These are phyloP conservation scores for Yamagishiella unicocca DNA, from an alignment of 139 green algal species.

Conservation along the genomic window DNA sequence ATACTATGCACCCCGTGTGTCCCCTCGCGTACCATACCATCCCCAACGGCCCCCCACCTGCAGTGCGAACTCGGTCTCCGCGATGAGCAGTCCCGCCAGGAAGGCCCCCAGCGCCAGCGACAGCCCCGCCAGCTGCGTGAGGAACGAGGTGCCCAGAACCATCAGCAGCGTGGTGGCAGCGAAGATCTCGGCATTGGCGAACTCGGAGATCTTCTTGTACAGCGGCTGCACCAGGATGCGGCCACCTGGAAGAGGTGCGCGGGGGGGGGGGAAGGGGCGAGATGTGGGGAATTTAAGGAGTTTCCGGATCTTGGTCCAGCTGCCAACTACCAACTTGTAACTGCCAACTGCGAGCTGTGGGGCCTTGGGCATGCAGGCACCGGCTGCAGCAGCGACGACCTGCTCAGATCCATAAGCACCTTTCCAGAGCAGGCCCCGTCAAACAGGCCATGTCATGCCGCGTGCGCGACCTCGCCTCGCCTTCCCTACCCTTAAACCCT, in stretches of 20 bases:
- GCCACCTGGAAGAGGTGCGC: slow-evolving; percentile 41
- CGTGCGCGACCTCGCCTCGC: neutral
- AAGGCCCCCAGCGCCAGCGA: slow-evolving; percentile 97
- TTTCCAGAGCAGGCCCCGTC: too few species aligned
- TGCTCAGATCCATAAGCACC: too few species aligned
- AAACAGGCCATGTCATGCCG: too few species aligned
- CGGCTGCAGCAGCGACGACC: too few species aligned
- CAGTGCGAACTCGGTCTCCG: slow-evolving; percentile 98
- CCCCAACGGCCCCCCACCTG: slow-evolving; percentile 89
- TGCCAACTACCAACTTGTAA: too few species aligned
- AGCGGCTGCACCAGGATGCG: slow-evolving; percentile 79
- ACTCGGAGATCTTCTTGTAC: slow-evolving; percentile 85
- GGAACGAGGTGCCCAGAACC: slow-evolving; percentile 69
- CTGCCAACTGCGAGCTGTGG: too few species aligned
- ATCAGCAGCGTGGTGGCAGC: slow-evolving; percentile 89
- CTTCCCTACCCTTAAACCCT: neutral
- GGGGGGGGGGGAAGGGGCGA: neutral
- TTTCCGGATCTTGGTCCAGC: too few species aligned
- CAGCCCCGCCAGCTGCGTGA: slow-evolving; percentile 85
- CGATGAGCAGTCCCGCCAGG: slow-evolving; percentile 96
- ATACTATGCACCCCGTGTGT: neutral
- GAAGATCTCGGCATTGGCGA: slow-evolving; percentile 97
- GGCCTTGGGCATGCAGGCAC: too few species aligned
- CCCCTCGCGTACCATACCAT: slow-evolving; percentile 51
- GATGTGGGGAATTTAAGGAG: too few species aligned